A percentile compares a stretch with the other conserved stretches of the same genome.
Evolutionary conservation across 495 filamentous ascomycete genomes (phyloP).

Genomic region (Aspergillus steynii): DNA sequence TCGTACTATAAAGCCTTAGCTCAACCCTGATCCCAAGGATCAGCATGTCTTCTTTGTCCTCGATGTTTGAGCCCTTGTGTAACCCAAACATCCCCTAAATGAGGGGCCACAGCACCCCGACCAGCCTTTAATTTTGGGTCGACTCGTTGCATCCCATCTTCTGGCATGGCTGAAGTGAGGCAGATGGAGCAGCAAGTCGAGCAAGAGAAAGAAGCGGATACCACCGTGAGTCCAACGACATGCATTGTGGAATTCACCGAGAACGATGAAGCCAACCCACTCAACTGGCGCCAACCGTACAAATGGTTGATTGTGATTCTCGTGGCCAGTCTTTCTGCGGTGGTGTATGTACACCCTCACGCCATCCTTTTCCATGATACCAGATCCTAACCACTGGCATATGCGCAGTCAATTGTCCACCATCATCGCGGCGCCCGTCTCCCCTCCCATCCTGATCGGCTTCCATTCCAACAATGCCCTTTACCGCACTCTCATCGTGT

Average conservation of each 20-base stretch:
- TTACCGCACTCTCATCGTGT: constrained; percentile 7
- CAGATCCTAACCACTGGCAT: background rate
- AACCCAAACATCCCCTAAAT: background rate
- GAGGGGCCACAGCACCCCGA: background rate
- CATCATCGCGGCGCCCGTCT: constrained; percentile 9
- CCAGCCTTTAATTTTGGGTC: background rate
- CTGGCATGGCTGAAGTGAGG: background rate
- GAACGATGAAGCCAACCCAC: background rate
- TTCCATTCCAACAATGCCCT: constrained; percentile 10
- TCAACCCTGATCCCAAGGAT: background rate
- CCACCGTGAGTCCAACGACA: background rate
- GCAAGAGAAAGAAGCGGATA: background rate
- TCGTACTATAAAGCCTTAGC: background rate
- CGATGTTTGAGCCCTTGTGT: background rate
- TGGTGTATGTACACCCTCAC: background rate
- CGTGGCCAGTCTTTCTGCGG: background rate
- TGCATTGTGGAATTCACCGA: background rate
- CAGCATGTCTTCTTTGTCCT: background rate
- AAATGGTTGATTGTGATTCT: background rate
- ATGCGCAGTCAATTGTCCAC: constrained; percentile 4
- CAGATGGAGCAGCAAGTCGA: background rate
- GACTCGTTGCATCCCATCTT: background rate
- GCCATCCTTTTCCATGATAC: background rate
- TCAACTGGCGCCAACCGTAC: background rate
- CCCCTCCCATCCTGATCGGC: background rate